A percentile compares a stretch with the other conserved stretches of the same genome.
Evolutionary conservation across 202 grass and related monocot species (phyloP).

Genomic region (Hordeum pubiflorum): DNA sequence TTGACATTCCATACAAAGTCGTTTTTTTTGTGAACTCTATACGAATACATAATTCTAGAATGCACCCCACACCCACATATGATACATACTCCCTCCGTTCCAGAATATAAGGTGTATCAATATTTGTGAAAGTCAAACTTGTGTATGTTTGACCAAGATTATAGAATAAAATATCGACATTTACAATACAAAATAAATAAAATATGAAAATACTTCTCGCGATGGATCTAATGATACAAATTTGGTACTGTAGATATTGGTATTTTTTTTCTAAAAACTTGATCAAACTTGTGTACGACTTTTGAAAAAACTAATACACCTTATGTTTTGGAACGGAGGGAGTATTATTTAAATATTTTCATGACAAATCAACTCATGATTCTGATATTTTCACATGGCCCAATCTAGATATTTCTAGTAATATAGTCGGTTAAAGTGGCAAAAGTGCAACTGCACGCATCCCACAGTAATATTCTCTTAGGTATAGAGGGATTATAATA

Average conservation of each 20-base stretch:
- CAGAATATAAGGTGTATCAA: no score
- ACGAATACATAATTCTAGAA: not conserved
- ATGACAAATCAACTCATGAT: conserved; percentile 3
- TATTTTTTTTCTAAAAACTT: no score
- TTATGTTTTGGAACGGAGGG: no score
- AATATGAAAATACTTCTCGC: no score
- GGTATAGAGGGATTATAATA: not conserved
- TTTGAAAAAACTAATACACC: no score
- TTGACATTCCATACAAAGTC: not conserved
- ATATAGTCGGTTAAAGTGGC: not conserved
- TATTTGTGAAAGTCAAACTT: no score
- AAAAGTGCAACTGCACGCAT: not conserved
- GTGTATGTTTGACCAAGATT: no score
- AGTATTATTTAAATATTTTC: not conserved
- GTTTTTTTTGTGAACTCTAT: not conserved
- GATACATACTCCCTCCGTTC: not conserved
- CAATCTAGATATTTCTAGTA: not conserved
- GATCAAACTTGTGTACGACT: no score
- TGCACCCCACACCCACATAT: not conserved
- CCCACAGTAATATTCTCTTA: not conserved
- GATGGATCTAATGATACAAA: no score
- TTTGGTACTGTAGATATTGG: no score
- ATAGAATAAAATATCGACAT: no score
- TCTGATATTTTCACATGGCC: not conserved
- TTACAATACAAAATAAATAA: no score